Evolutionary conservation across 495 filamentous ascomycete species (phyloP).

Genomic region (Thermochaetoides thermophila): DNA sequence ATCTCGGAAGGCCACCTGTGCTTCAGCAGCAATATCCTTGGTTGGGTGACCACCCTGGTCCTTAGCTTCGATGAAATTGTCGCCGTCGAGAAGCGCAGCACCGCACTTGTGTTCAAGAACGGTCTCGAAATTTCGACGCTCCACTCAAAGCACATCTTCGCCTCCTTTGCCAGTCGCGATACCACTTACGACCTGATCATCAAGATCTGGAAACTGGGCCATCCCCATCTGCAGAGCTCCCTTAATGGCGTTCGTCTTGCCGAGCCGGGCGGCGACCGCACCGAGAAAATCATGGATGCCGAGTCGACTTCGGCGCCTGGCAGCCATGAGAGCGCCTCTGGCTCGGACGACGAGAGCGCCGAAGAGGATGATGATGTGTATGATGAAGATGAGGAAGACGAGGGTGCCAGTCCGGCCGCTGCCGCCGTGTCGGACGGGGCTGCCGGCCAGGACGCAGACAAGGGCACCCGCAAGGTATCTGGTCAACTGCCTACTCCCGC

Average conservation of each 20-base stretch:
- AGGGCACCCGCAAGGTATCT: constrained; percentile 51
- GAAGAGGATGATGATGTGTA: constrained; percentile 54
- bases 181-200: constrained; percentile 94
- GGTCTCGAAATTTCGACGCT: constrained; percentile 92
- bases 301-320: constrained; percentile 19
- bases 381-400: constrained; percentile 65
- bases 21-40: constrained; percentile 97
- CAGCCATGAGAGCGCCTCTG: constrained; percentile 29
- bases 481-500: constrained; percentile 35
- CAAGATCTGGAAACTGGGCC: constrained; percentile 94
- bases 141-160: constrained; percentile 89
- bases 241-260: constrained; percentile 73
- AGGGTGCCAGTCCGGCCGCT: constrained; percentile 43
- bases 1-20: constrained; percentile 95
- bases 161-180: constrained; percentile 86
- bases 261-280: constrained; percentile 73
- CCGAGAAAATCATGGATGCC: constrained; percentile 61
- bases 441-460: constrained; percentile 33
- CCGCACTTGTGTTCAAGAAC: constrained; percentile 91
- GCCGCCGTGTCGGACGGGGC: constrained; percentile 42
- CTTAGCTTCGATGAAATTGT: constrained; percentile 98
- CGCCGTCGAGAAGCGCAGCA: constrained; percentile 90
- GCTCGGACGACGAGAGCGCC: constrained; percentile 48
- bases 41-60: constrained; percentile 92
- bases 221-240: constrained; percentile 76